Conservation (phyloP, 164 flowering plant species). For the Saururus chinensis region DNA sequence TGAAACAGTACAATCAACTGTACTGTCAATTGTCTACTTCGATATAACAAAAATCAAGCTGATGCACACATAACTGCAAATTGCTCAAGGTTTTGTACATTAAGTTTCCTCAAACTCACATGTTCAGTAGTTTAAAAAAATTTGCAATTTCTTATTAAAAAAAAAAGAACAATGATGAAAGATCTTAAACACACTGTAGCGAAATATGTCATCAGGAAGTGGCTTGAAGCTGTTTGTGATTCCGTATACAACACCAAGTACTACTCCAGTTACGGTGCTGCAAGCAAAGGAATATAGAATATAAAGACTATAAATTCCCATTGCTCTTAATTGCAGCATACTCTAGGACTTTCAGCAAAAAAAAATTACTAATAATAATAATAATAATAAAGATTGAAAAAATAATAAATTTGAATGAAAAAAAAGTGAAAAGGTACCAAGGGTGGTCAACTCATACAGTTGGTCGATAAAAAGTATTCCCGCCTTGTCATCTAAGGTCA, state of each 20-base stretch:
- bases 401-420: background rate
- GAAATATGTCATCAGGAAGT: conserved; percentile 62
- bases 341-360: too few species aligned
- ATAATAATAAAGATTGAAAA: background rate
- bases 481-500: conserved; percentile 82
- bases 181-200: conserved; percentile 47
- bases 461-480: conserved; percentile 73
- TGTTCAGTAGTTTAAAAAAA: background rate
- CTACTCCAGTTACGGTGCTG: conserved; percentile 63
- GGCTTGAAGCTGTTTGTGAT: conserved; percentile 48
- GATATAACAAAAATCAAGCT: background rate
- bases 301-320: background rate
- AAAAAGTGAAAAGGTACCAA: background rate
- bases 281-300: conserved; percentile 1
- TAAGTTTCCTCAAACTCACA: background rate
- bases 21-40: background rate
- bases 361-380: too few species aligned
- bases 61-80: background rate
- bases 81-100: background rate
- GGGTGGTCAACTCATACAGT: conserved; percentile 31
- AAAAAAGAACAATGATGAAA: too few species aligned
- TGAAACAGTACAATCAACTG: conserved; percentile 24
- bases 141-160: background rate
- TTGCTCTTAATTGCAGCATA: background rate
- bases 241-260: conserved; percentile 58